Evolutionary conservation across 805 yeast genomes (phyloP).

Genomic region (Starmerella bacillaris): DNA sequence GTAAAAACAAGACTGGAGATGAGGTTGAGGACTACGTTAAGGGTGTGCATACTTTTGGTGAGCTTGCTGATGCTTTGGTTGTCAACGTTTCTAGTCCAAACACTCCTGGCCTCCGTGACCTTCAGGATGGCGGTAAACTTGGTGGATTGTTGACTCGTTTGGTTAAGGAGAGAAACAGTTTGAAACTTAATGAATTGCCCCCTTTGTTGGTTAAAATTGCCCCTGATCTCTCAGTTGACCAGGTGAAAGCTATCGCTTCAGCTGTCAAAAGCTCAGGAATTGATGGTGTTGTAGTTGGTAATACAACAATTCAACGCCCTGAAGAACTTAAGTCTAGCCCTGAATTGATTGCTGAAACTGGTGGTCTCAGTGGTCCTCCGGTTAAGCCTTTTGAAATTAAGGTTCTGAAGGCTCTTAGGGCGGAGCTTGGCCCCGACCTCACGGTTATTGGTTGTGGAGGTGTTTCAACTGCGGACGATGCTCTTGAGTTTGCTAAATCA

Average conservation of each 20-base stretch:
- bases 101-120: conserved; percentile 81
- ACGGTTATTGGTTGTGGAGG: conserved; percentile 92
- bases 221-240: conserved; percentile 72
- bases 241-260: conserved; percentile 62
- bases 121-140: conserved; percentile 62
- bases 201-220: conserved; percentile 84
- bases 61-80: conserved; percentile 73
- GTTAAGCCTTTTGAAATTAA: conserved; percentile 59
- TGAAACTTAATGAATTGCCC: conserved; percentile 37
- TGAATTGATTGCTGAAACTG: conserved; percentile 28
- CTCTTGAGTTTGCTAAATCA: conserved; percentile 75
- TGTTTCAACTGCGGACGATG: conserved; percentile 71
- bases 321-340: conserved; percentile 34
- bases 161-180: conserved; percentile 44
- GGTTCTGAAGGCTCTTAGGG: conserved; percentile 54
- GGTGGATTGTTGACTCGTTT: conserved; percentile 49
- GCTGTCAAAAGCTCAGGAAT: conserved; percentile 60
- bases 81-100: conserved; percentile 90
- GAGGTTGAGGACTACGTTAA: conserved; percentile 69
- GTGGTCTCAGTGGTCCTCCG: conserved; percentile 89
- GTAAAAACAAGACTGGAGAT: conserved; percentile 84
- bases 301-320: conserved; percentile 82
- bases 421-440: conserved; percentile 54
- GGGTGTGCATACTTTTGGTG: conserved; percentile 70
- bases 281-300: conserved; percentile 84